phyloP scores from a whole-genome alignment of 768 basidiomycete genomes.

The Xerocomellus amylosporus region DNA sequence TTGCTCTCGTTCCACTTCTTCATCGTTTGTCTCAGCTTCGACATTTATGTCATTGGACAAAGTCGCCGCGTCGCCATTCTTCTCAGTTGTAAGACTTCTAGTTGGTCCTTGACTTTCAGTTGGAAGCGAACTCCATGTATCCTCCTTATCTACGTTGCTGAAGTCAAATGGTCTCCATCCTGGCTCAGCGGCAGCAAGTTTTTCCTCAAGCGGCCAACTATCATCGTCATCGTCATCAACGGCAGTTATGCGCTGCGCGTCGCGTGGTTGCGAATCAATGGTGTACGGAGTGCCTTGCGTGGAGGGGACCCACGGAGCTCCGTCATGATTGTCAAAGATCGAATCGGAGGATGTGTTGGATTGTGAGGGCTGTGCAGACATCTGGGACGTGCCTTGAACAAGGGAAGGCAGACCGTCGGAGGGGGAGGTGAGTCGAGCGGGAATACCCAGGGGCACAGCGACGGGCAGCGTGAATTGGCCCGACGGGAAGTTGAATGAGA shows the following conservation, averaged over 20 bases:
- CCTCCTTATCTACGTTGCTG: conserved; percentile 56
- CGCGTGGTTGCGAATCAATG: conserved; percentile 36
- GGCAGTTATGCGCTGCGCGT: neutral
- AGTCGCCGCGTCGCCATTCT: neutral
- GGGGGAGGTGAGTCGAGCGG: conserved; percentile 32
- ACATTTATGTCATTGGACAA: conserved; percentile 6
- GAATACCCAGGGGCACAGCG: conserved; percentile 46
- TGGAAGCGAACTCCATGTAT: conserved; percentile 72
- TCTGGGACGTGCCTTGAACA: conserved; percentile 32
- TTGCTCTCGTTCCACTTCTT: conserved; percentile 11
- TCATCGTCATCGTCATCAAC: conserved; percentile 54
- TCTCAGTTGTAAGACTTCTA: conserved; percentile 19
- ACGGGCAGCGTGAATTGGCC: conserved; percentile 43
- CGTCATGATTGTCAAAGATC: conserved; percentile 48
- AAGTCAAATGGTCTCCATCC: conserved; percentile 62
- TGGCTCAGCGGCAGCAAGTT: conserved; percentile 48
- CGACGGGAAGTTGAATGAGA: conserved; percentile 35
- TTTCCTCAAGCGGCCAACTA: conserved; percentile 75
- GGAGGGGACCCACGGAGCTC: conserved; percentile 51
- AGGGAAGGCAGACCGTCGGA: conserved; percentile 13
- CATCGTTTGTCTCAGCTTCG: conserved; percentile 13
- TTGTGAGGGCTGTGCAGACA: conserved; percentile 52
- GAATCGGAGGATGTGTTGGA: conserved; percentile 51
- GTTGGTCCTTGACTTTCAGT: conserved; percentile 50
- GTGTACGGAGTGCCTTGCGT: conserved; percentile 61